Evolutionary conservation across 257 asterid genomes (phyloP).

Genomic region (Solanum pimpinellifolium): DNA sequence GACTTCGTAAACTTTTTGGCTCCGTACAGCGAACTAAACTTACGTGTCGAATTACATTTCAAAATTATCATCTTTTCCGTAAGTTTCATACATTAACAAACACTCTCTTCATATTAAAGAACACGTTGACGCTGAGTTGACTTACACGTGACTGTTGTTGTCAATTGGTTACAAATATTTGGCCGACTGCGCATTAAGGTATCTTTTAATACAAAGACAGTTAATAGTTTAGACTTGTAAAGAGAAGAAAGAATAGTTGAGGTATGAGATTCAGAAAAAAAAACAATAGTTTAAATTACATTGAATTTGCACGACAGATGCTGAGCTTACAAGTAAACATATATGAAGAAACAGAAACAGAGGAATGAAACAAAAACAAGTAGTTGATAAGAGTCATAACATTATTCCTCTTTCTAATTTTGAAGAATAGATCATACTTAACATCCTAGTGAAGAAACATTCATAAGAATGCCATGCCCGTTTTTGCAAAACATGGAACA

Average conservation of each 20-base stretch:
- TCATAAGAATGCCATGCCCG: not conserved
- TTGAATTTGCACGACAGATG: not conserved
- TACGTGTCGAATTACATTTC: too few relatives aligned
- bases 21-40: too few relatives aligned
- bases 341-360: not conserved
- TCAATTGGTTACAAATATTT: too few relatives aligned
- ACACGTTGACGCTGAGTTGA: not conserved
- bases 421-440: not conserved
- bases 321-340: not conserved
- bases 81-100: not conserved
- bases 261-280: not conserved
- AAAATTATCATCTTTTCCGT: too few relatives aligned
- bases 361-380: not conserved
- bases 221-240: not conserved
- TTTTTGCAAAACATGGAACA: slow-evolving; percentile 4
- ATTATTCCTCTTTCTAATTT: not conserved
- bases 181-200: not conserved
- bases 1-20: too few relatives aligned
- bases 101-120: not conserved
- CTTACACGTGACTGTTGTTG: too few relatives aligned
- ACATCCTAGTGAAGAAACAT: not conserved
- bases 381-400: not conserved
- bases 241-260: not conserved
- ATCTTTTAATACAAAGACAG: not conserved
- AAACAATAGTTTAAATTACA: not conserved